phyloP scores from a whole-genome alignment of 257 asterid species.

The Scutellaria baicalensis region DNA sequence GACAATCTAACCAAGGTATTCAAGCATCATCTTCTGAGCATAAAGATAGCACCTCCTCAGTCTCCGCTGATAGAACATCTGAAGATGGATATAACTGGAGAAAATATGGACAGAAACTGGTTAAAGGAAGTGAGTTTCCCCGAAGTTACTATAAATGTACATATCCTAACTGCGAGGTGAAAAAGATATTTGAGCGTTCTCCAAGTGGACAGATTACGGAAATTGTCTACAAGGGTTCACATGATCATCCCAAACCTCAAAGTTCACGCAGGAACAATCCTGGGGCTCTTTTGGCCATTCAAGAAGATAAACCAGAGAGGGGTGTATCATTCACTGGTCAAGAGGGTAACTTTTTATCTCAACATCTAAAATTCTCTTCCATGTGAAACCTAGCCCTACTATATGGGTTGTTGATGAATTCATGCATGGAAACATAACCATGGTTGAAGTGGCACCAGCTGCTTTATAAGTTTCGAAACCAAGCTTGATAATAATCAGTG shows the following conservation, averaged over 20 bases:
- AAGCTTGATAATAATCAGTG: neutral
- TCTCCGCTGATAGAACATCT: constrained; percentile 66
- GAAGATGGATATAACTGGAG: constrained; percentile 98
- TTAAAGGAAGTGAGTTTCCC: constrained; percentile 96
- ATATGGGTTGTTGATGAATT: neutral
- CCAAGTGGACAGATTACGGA: constrained; percentile 92
- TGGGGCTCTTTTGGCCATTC: constrained; percentile 63
- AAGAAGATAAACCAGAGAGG: constrained; percentile 65
- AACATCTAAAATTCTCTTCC: neutral
- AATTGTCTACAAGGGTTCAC: constrained; percentile 91
- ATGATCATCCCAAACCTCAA: constrained; percentile 96
- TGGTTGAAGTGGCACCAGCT: neutral
- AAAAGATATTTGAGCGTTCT: constrained; percentile 88
- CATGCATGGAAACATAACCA: neutral
- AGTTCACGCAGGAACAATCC: constrained; percentile 72
- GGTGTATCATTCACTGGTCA: constrained; percentile 42
- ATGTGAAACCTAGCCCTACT: constrained; percentile 2
- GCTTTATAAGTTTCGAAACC: neutral
- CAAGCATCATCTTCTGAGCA: constrained; percentile 50
- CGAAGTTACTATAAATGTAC: constrained; percentile 97
- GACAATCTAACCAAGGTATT: constrained; percentile 21
- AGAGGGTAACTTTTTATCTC: constrained; percentile 51
- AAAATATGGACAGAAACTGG: constrained; percentile 97
- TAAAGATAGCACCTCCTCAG: constrained; percentile 41
- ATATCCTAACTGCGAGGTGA: constrained; percentile 90